phyloP scores from a whole-genome alignment of 306 rosid species.

The Argentina anserina region DNA sequence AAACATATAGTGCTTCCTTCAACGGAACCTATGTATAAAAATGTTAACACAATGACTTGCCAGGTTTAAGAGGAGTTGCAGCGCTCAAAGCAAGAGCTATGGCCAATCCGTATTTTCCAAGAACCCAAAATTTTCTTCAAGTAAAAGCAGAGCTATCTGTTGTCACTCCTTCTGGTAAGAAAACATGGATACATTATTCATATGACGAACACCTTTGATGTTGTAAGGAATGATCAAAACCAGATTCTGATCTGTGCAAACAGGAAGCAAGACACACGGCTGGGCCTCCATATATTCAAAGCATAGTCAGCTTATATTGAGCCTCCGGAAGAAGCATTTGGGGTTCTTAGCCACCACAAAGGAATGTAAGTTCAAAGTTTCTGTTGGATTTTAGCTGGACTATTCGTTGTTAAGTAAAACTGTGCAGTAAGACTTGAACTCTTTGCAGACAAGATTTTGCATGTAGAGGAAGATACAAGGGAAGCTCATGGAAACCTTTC shows the following conservation, averaged over 20 bases:
- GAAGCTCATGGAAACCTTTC: constrained; percentile 19
- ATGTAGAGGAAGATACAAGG: constrained; percentile 19
- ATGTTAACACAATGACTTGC: not conserved
- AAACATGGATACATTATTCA: not conserved
- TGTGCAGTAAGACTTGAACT: not conserved
- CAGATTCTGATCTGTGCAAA: not conserved
- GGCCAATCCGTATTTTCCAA: not conserved
- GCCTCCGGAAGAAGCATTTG: constrained; percentile 21
- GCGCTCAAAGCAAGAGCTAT: constrained; percentile 15
- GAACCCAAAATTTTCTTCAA: constrained; percentile 1
- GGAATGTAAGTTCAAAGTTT: constrained; percentile 20
- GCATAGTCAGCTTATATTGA: constrained; percentile 20
- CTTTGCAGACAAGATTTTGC: constrained; percentile 21
- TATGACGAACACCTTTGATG: not conserved
- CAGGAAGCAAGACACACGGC: constrained; percentile 16
- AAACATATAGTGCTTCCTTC: not conserved
- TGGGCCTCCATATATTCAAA: constrained; percentile 18
- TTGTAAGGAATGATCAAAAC: not conserved
- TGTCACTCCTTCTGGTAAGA: constrained; percentile 25
- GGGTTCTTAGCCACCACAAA: constrained; percentile 20
- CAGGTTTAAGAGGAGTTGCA: constrained; percentile 29
- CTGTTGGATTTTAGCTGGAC: not conserved
- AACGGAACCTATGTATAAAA: not conserved
- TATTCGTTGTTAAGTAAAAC: not conserved
- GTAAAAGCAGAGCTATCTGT: constrained; percentile 17